Base-by-base conservation (phyloP, 345 rosid species). In the Linum usitatissimum region DNA sequence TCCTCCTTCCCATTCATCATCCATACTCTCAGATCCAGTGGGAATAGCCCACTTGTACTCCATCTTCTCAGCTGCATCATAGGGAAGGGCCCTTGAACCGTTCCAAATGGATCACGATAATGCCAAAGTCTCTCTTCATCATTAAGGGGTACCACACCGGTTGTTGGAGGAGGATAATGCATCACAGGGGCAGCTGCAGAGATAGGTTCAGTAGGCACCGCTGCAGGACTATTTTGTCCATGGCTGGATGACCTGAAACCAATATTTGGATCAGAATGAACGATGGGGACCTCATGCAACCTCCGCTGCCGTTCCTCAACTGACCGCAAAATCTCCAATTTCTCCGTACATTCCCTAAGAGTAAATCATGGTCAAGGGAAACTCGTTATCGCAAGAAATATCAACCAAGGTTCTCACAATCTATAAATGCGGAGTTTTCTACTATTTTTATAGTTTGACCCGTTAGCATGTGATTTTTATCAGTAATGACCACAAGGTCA, bases 81-180 rank as follows among this genome's bases (percentile, higher is more conserved):
- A 48, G 86, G 28, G 80, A 93, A 93, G 38, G 99, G 97, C 57
- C 99, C 99, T 68, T 87, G 99, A 73, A 73, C 68, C 74, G 77
- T 87, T 70, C 87, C 89, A 61, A 59, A 65, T 60, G 96, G 97
- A 64, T 93, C 99, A 76, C 79, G 83, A 73, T 93, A 93, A 75
- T 69, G 84, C 99, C 99, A 93, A 64, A 82, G 61, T 60, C 79
- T 86, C 53, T 76, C 76, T 0, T 64, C 72, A 77, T 86, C 95
- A 4, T 79, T 23, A 23, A 23, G 28, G 28, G 38, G 8, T 34
- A 34, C 81, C 62, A 63, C 68, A 58, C 69, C 76, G 15, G 69
- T 68, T 73, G 81, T 59, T 66, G 68, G 78, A 59, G 68, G 78
- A 59, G 73, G 68, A 6, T 78, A 18, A 14, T 71, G 64, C 21